These are phyloP conservation scores for Sphagnum tenellum DNA, from an alignment of 225 moss, liverwort and hornwort genomes.

Conservation along the genomic window DNA sequence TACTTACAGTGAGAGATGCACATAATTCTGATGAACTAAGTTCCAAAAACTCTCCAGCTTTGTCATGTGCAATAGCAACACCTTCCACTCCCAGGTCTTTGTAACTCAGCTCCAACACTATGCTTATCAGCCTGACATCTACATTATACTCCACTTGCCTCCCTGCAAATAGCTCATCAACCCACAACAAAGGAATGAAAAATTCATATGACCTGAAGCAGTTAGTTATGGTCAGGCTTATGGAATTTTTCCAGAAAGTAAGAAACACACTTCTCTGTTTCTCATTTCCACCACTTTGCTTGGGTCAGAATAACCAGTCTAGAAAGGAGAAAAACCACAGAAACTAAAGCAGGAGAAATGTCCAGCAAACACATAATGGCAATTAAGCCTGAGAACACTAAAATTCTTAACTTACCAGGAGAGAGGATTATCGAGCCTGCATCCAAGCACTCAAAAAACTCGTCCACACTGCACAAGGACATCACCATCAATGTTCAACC, in stretches of 20 bases:
- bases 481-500: too few species aligned
- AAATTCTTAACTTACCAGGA: conserved; percentile 30
- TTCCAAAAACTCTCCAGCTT: conserved; percentile 44
- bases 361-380: too few species aligned
- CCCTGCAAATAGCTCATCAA: conserved; percentile 6
- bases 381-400: too few species aligned
- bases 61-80: conserved; percentile 8
- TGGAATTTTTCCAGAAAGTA: too few species aligned
- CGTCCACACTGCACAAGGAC: conserved; percentile 68
- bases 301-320: too few species aligned
- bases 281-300: too few species aligned
- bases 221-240: too few species aligned
- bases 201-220: too few species aligned
- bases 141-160: conserved; percentile 92
- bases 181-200: too few species aligned
- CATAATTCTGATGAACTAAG: conserved; percentile 45
- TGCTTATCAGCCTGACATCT: conserved; percentile 60
- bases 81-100: conserved; percentile 7
- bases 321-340: too few species aligned
- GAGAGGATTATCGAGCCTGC: conserved; percentile 72
- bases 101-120: conserved; percentile 55
- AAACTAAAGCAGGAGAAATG: too few species aligned
- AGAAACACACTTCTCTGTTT: too few species aligned
- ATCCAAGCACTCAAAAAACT: conserved; percentile 98
- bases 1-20: conserved; percentile 57